phyloP scores from a whole-genome alignment of 139 green algal species.

The Gonium pectorale region DNA sequence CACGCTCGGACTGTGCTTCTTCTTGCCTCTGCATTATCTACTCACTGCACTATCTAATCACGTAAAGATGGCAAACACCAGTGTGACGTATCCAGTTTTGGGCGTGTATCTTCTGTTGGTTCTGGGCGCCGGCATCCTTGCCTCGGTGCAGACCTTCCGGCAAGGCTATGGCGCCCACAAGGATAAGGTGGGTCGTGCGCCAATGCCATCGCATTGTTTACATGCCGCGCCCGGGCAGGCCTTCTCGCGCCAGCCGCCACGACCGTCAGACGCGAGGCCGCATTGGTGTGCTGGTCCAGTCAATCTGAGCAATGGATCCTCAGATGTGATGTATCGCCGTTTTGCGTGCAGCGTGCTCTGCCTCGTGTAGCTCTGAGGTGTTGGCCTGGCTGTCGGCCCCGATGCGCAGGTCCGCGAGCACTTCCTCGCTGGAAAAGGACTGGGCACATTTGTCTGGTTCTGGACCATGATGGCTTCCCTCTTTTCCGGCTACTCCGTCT shows the following conservation, averaged over 20 bases:
- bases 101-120: slow-evolving; percentile 52
- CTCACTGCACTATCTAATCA: background rate
- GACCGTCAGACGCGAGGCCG: too few relatives aligned
- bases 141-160: slow-evolving; percentile 29
- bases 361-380: background rate
- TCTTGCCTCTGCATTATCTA: too few relatives aligned
- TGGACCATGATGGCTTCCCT: slow-evolving; percentile 64
- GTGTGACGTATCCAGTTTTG: slow-evolving; percentile 48
- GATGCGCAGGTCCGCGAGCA: slow-evolving; percentile 54
- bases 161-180: background rate
- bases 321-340: too few relatives aligned
- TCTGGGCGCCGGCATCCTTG: slow-evolving; percentile 44
- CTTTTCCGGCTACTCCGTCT: slow-evolving; percentile 63
- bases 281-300: background rate
- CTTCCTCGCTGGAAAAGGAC: slow-evolving; percentile 52
- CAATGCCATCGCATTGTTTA: too few relatives aligned
- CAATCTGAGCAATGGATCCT: background rate
- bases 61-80: slow-evolving; percentile 27
- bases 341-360: background rate
- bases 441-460: slow-evolving; percentile 60
- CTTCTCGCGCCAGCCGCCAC: too few relatives aligned
- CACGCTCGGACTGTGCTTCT: too few relatives aligned
- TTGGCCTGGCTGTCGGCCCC: background rate
- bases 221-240: too few relatives aligned
- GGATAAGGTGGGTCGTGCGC: background rate